Evolutionary conservation across 108 stramenopile genomes (phyloP).

Genomic region (Nitzschia sp.): DNA sequence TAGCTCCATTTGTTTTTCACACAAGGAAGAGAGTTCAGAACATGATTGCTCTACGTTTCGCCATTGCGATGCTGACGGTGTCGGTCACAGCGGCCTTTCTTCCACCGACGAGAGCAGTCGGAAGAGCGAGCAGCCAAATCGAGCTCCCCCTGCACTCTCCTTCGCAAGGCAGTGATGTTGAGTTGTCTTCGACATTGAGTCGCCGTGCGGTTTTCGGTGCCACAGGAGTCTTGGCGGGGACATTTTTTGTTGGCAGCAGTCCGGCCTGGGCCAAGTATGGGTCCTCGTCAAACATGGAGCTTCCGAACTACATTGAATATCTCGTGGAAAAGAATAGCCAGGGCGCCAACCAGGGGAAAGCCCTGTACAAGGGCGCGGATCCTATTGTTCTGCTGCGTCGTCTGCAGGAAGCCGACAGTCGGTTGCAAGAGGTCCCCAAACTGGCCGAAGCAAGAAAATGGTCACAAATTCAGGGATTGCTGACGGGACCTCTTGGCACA

Average conservation of each 20-base stretch:
- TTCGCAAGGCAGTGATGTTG: too few relatives aligned
- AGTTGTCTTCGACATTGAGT: too few relatives aligned
- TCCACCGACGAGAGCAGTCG: too few relatives aligned
- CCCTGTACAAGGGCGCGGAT: conserved; percentile 65
- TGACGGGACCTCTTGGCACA: conserved; percentile 75
- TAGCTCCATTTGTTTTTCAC: too few relatives aligned
- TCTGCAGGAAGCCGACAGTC: conserved; percentile 42
- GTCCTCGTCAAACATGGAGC: conserved; percentile 48
- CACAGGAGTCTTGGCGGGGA: not conserved
- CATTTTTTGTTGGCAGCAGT: not conserved
- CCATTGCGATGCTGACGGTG: not conserved
- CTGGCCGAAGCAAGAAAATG: conserved; percentile 64
- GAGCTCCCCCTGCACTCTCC: too few relatives aligned
- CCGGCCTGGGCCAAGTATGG: conserved; percentile 42
- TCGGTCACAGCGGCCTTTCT: too few relatives aligned
- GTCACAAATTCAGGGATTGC: conserved; percentile 59
- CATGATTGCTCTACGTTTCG: too few relatives aligned
- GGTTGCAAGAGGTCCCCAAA: conserved; percentile 49
- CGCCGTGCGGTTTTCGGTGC: not conserved
- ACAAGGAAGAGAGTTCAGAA: too few relatives aligned
- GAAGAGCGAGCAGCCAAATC: too few relatives aligned
- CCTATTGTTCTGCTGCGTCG: conserved; percentile 41
- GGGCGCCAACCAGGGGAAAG: conserved; percentile 25
- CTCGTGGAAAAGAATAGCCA: conserved; percentile 61
- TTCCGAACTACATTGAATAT: conserved; percentile 74